Evolutionary conservation across 768 basidiomycete species (phyloP).

Genomic region (Boletus pseudo-olivaceus): DNA sequence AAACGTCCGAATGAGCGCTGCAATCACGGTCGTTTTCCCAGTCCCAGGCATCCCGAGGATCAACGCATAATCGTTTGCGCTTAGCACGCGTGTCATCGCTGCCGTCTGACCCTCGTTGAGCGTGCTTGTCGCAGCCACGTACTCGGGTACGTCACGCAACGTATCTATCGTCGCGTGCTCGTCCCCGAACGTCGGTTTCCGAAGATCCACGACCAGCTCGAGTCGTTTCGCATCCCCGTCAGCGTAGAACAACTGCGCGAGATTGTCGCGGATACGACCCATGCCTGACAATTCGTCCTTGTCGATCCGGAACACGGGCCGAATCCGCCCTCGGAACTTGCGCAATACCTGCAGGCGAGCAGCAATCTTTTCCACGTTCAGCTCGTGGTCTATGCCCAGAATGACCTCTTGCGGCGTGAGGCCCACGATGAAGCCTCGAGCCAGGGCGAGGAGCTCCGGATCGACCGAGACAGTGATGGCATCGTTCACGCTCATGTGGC

Average conservation of each 20-base stretch:
- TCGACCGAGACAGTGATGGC: slow-evolving; percentile 85
- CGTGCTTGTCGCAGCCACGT: slow-evolving; percentile 31
- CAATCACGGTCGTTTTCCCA: slow-evolving; percentile 95
- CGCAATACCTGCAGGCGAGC: slow-evolving; percentile 33
- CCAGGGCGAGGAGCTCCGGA: slow-evolving; percentile 79
- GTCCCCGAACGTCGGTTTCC: slow-evolving; percentile 58
- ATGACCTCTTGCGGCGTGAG: slow-evolving; percentile 62
- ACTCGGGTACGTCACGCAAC: slow-evolving; percentile 27
- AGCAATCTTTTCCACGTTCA: slow-evolving; percentile 51
- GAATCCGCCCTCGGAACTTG: slow-evolving; percentile 8
- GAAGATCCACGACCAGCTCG: slow-evolving; percentile 79
- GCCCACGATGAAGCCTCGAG: slow-evolving; percentile 77
- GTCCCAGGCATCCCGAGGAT: slow-evolving; percentile 98
- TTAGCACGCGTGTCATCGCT: slow-evolving; percentile 72
- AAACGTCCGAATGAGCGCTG: slow-evolving; percentile 76
- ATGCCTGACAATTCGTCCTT: slow-evolving; percentile 92
- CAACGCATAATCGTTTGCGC: slow-evolving; percentile 85
- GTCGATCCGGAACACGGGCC: slow-evolving; percentile 75
- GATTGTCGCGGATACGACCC: slow-evolving; percentile 84
- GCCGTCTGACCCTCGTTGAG: slow-evolving; percentile 70
- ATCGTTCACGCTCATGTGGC: slow-evolving; percentile 76
- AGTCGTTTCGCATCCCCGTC: slow-evolving; percentile 67
- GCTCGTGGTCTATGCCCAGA: slow-evolving; percentile 78
- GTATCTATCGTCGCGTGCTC: slow-evolving; percentile 13
- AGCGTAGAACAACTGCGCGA: slow-evolving; percentile 83